Conservation (phyloP, 129 eudicot species). For the Mikania micrantha region DNA sequence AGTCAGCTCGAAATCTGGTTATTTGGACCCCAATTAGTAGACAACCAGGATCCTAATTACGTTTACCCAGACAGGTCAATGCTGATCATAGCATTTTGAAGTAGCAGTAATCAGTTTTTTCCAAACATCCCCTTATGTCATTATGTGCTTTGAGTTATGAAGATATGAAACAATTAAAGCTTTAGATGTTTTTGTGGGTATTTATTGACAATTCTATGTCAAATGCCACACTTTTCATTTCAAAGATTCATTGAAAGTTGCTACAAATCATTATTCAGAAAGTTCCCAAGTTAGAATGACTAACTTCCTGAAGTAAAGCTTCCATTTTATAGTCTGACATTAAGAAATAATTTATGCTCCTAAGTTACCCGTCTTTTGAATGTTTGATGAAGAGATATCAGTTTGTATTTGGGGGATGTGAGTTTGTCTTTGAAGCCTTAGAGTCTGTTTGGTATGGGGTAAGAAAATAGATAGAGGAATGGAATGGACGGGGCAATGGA, state of each 20-base stretch:
- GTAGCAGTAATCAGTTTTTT: not conserved
- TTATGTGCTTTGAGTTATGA: not conserved
- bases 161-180: not conserved
- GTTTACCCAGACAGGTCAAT: too few relatives aligned
- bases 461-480: too few relatives aligned
- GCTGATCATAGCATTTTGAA: not conserved
- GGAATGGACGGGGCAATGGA: too few relatives aligned
- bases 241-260: not conserved
- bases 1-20: not conserved
- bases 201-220: not conserved
- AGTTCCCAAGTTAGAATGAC: not conserved
- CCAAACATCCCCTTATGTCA: not conserved
- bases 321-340: not conserved
- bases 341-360: not conserved
- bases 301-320: not conserved
- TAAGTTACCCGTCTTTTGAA: not conserved
- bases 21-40: not conserved
- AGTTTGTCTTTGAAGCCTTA: conserved; percentile 1
- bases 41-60: too few relatives aligned
- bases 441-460: too few relatives aligned
- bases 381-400: not conserved
- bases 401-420: not conserved
- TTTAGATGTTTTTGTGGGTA: not conserved
- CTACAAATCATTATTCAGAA: not conserved
- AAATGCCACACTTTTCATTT: not conserved